These are phyloP conservation scores for Trematosphaeria pertusa DNA, from an alignment of 2,329 filamentous ascomycete genomes.

Conservation along the genomic window DNA sequence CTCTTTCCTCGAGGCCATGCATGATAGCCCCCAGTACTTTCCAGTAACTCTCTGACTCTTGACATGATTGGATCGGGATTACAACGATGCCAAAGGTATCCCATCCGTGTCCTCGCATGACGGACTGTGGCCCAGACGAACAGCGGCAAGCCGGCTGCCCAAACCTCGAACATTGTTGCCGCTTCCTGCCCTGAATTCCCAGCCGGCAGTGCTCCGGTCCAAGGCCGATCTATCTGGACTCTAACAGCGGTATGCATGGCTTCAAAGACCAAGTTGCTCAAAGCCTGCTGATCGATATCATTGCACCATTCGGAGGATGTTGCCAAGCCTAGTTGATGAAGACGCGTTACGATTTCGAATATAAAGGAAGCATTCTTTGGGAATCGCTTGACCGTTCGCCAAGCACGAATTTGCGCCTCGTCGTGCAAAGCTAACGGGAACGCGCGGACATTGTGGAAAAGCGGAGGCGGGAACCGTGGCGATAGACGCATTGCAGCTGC, in stretches of 20 bases:
- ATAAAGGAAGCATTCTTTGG: conserved; percentile 29
- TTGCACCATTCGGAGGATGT: conserved; percentile 21
- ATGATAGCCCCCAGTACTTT: conserved; percentile 15
- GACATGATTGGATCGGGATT: conserved; percentile 14
- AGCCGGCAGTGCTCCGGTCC: conserved; percentile 13
- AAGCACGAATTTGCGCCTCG: conserved; percentile 27
- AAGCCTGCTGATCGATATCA: conserved; percentile 16
- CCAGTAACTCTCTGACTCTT: conserved; percentile 15
- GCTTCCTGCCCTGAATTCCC: conserved; percentile 15
- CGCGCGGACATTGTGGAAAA: conserved; percentile 6
- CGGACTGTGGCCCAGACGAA: conserved; percentile 23
- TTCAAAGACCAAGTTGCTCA: conserved; percentile 31
- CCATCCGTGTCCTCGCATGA: conserved; percentile 14
- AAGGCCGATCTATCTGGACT: conserved; percentile 21
- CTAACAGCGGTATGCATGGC: conserved; percentile 13
- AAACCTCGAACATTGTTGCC: conserved; percentile 23
- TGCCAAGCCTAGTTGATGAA: conserved; percentile 26
- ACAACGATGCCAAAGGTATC: conserved; percentile 3
- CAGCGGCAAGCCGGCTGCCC: conserved; percentile 20
- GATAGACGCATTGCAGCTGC: conserved; percentile 11
- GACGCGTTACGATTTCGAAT: conserved; percentile 23
- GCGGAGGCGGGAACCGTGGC: conserved; percentile 18
- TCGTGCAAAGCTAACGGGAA: conserved; percentile 27
- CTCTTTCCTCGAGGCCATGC: conserved; percentile 25
- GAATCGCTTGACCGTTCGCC: conserved; percentile 30